These are phyloP conservation scores for Solanum ossicruentum DNA, from an alignment of 257 asterid species.

Conservation along the genomic window DNA sequence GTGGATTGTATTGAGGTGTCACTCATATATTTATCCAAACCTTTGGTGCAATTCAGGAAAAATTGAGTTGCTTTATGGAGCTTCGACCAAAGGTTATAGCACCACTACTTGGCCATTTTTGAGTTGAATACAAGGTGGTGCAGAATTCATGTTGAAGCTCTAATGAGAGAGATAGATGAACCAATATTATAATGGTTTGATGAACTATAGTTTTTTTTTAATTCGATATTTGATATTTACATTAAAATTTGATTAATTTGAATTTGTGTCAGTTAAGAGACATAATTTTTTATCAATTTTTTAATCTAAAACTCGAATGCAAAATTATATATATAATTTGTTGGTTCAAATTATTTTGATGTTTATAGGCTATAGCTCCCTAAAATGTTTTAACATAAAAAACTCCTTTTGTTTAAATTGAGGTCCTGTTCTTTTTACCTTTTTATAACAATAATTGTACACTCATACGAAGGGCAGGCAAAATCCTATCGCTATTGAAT, in stretches of 20 bases:
- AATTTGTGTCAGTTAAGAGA: accelerated
- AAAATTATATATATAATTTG: background rate
- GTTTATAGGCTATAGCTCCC: too few species aligned
- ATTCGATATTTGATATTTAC: too few species aligned
- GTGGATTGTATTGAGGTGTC: background rate
- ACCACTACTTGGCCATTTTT: background rate
- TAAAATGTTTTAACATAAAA: too few species aligned
- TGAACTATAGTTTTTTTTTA: background rate
- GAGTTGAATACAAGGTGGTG: background rate
- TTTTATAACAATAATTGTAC: too few species aligned
- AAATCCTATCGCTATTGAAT: too few species aligned
- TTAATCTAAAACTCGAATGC: background rate
- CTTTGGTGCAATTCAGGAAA: background rate
- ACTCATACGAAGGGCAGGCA: too few species aligned
- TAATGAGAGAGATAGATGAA: background rate
- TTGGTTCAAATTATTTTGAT: too few species aligned
- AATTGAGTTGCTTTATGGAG: background rate
- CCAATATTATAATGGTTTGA: background rate
- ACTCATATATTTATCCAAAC: background rate
- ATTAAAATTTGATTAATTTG: background rate
- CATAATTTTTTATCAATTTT: background rate
- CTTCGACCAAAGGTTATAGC: background rate
- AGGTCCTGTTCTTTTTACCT: too few species aligned
- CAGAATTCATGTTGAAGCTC: too few species aligned
- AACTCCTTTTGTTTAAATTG: too few species aligned